Conservation (phyloP, 176 grass and related monocot species). For the Carex littledalei region DNA sequence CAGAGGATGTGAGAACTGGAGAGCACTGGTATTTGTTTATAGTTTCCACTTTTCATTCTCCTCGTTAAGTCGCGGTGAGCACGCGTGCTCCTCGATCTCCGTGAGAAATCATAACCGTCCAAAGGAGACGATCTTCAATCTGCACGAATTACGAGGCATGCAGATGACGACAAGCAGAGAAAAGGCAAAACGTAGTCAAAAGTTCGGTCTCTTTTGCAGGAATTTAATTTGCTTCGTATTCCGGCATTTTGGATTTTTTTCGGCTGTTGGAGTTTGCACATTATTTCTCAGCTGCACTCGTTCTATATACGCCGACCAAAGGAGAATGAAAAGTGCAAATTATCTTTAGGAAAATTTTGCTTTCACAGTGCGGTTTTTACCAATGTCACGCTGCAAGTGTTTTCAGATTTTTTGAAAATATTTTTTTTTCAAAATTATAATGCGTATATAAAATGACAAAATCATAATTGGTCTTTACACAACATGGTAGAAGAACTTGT, state of each 20-base stretch:
- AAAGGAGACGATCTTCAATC: background rate
- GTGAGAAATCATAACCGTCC: slow-evolving; percentile 30
- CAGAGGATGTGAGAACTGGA: background rate
- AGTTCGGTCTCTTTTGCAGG: slow-evolving; percentile 25
- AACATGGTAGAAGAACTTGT: too few species aligned
- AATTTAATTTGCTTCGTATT: slow-evolving; percentile 10
- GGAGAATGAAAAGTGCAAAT: too few species aligned
- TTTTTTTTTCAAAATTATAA: too few species aligned
- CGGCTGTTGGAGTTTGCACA: background rate
- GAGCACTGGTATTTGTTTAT: background rate
- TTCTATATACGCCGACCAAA: background rate
- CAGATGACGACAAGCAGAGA: slow-evolving; percentile 36
- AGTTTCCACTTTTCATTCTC: slow-evolving; percentile 8
- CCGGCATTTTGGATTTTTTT: slow-evolving; percentile 20
- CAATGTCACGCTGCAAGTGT: background rate
- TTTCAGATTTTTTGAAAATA: too few species aligned
- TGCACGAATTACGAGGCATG: slow-evolving; percentile 33
- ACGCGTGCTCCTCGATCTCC: slow-evolving; percentile 56
- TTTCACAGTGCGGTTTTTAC: background rate
- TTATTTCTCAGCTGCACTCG: background rate
- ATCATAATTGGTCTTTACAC: too few species aligned
- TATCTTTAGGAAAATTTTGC: background rate
- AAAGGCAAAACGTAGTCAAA: slow-evolving; percentile 37
- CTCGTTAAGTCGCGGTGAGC: slow-evolving; percentile 5
- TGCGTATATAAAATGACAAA: too few species aligned